Evolutionary conservation across 345 rosid species (phyloP), one percentile per base, ranked within the genome.

Genomic region (Diplotaxis tenuifolia): DNA sequence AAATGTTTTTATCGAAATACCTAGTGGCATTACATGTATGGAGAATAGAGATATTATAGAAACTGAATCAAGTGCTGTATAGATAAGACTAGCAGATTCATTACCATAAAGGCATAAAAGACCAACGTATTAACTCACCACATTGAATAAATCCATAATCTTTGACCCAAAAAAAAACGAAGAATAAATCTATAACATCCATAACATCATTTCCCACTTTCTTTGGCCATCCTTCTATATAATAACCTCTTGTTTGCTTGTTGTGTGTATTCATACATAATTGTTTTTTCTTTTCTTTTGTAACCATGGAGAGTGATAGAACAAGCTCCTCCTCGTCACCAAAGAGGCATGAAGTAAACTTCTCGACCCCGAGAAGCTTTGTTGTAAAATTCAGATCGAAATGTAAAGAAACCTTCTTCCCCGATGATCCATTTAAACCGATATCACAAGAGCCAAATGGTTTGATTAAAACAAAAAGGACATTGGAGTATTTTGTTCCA

Each of bases 351-450:
- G 53, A 19, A 68, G 87, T 94, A 22, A 94, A 84, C 31, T 91
- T 86, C 83, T 38, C 83, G 1, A 0, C 65, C 4, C 94, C 92
- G 0, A 83, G 93, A 66, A 72, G 80, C 21, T 94, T 91, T 58
- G 11, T 12, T 1, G 38, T 70, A 0, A 84, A 76, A 2, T 74
- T 94, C 47, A 74, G 76, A 70, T 76, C 91, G 2, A 78, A 86
- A n/a, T 85, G 79, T 72, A 89, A 86, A 58, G 97, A 94, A 70
- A 84, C 92, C 0, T 80, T 94, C 56, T 88, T 91, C 40, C 89
- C 98, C 0, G 98, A 94, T 29, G 98, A 94, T 73, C 98, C 98
- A 0, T 87, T 91, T 61, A 72, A 75, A 16, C 80, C 87, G 21
- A 83, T 89, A 65, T 58, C 20, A 45, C 71, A 73, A 57, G 25